Percentiles rank a stretch among this genome's conserved stretches.
Evolutionary conservation across 2,329 filamentous ascomycete species (phyloP).

Genomic region (Colletotrichum caudatum): DNA sequence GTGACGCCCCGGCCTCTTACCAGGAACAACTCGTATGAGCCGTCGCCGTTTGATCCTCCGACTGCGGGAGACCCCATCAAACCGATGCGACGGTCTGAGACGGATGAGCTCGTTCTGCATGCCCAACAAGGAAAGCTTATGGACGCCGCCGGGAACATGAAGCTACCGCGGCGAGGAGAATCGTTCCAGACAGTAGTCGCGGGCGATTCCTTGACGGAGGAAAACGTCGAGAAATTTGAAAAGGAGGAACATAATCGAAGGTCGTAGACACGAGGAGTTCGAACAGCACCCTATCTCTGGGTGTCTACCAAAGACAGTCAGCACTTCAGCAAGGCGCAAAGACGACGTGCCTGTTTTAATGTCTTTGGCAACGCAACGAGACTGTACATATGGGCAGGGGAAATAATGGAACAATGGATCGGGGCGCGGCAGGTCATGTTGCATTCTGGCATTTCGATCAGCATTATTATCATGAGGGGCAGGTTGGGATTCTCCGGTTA

Average conservation of each 20-base stretch:
- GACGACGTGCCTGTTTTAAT: conserved; percentile 6
- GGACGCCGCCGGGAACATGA: conserved; percentile 57
- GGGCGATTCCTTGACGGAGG: conserved; percentile 64
- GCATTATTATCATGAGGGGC: neutral
- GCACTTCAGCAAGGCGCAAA: conserved; percentile 19
- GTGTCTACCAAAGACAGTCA: neutral
- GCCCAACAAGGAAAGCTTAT: conserved; percentile 61
- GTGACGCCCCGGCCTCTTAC: conserved; percentile 57
- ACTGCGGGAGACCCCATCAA: conserved; percentile 49
- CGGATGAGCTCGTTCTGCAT: conserved; percentile 57
- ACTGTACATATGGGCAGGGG: conserved; percentile 24
- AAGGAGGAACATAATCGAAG: conserved; percentile 48
- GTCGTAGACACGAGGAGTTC: conserved; percentile 4
- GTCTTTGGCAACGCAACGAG: conserved; percentile 6
- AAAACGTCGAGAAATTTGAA: conserved; percentile 64
- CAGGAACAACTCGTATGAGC: conserved; percentile 54
- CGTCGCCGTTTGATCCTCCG: conserved; percentile 57
- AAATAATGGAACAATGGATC: neutral
- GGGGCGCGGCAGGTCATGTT: conserved; percentile 36
- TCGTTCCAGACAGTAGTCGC: conserved; percentile 51
- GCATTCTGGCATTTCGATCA: conserved; percentile 43
- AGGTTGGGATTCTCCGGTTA: neutral
- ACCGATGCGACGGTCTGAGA: conserved; percentile 51
- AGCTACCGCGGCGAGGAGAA: conserved; percentile 49
- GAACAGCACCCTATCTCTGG: conserved; percentile 5